Percentiles rank a stretch among this genome's conserved stretches.
Conservation (phyloP, 805 yeast species). For the Pichia phayaonensis region DNA sequence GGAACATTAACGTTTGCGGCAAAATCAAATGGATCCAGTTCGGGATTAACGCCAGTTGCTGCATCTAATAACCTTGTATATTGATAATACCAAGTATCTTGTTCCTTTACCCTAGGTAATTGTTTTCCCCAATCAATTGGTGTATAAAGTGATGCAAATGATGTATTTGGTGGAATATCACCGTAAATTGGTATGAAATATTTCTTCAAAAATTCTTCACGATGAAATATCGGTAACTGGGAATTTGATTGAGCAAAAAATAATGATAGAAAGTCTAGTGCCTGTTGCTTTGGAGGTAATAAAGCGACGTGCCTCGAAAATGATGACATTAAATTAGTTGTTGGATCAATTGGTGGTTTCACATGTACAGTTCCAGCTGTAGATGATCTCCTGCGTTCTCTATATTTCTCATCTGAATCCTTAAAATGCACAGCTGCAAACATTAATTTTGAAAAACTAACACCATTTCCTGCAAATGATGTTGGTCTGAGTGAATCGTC, state of each 20-base stretch:
- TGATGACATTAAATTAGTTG: slow-evolving; percentile 4
- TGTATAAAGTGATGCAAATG: slow-evolving; percentile 54
- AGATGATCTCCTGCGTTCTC: background rate
- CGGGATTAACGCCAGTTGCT: slow-evolving; percentile 15
- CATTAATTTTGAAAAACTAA: slow-evolving; percentile 70
- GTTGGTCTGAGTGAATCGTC: slow-evolving; percentile 26
- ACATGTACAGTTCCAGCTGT: background rate
- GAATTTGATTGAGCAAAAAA: slow-evolving; percentile 77
- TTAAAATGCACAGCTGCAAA: slow-evolving; percentile 67
- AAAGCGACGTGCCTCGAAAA: slow-evolving; percentile 32
- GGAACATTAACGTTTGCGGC: slow-evolving; percentile 40
- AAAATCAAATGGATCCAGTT: slow-evolving; percentile 28
- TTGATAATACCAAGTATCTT: slow-evolving; percentile 41
- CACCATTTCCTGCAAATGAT: slow-evolving; percentile 46
- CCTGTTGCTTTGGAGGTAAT: slow-evolving; percentile 64
- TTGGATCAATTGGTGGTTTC: slow-evolving; percentile 8
- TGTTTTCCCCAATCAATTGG: slow-evolving; percentile 31
- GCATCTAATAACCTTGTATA: slow-evolving; percentile 32
- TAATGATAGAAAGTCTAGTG: slow-evolving; percentile 53
- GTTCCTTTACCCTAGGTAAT: slow-evolving; percentile 24
- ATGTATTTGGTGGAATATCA: slow-evolving; percentile 39
- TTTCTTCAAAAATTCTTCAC: slow-evolving; percentile 61
- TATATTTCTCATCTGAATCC: background rate
- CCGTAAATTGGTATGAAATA: slow-evolving; percentile 83
- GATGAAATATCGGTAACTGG: slow-evolving; percentile 75